phyloP scores from a whole-genome alignment of 306 rosid genomes.

The Cucurbita argyrosperma region DNA sequence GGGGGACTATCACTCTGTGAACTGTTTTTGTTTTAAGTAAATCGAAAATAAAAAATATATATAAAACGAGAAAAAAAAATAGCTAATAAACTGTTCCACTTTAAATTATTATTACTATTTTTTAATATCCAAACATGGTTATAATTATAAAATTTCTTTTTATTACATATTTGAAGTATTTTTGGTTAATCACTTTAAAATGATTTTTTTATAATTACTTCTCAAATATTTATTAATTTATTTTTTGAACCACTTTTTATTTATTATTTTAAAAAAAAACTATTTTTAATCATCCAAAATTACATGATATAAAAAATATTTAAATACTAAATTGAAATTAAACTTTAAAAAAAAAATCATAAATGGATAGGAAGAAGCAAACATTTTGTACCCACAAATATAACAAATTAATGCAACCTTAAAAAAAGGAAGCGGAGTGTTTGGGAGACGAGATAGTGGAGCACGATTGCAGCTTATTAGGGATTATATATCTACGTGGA shows the following conservation, averaged over 20 bases:
- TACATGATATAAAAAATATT: background rate
- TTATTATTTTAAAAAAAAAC: no score
- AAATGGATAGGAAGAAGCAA: background rate
- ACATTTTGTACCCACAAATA: background rate
- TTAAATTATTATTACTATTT: no score
- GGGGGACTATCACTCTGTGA: background rate
- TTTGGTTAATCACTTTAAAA: no score
- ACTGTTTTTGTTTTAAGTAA: background rate
- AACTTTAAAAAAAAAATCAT: no score
- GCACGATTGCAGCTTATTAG: background rate
- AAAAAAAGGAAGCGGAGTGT: background rate
- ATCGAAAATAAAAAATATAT: background rate
- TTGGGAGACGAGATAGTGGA: background rate
- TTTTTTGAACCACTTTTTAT: no score
- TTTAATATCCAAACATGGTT: no score
- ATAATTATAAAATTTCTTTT: no score
- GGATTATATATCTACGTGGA: background rate
- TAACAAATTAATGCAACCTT: constrained; percentile 6
- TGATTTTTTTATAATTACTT: no score
- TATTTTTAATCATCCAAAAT: no score
- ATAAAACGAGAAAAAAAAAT: no score
- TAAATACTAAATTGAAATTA: background rate
- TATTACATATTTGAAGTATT: no score
- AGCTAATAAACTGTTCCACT: background rate
- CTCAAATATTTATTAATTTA: no score